Percentiles rank a stretch among this genome's conserved stretches.
These are phyloP conservation scores for Cornus kousa DNA, from an alignment of 148 eudicot genomes.

Conservation along the genomic window DNA sequence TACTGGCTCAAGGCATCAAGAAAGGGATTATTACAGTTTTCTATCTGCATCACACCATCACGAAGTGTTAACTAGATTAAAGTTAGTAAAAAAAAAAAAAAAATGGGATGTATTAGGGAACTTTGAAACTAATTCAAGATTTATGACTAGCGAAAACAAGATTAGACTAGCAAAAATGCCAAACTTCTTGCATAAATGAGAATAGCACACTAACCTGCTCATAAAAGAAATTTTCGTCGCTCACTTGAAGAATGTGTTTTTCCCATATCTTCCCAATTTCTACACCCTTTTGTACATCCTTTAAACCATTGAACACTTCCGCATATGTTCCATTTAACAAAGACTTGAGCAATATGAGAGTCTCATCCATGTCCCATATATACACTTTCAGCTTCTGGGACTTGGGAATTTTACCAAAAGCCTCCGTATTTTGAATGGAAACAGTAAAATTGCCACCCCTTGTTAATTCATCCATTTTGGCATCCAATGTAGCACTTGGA, in stretches of 20 bases:
- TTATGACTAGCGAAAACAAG: background rate
- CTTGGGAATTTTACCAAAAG: slow-evolving; percentile 12
- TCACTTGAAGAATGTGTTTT: slow-evolving; percentile 68
- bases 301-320: slow-evolving; percentile 58
- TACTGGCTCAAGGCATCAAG: slow-evolving; percentile 53
- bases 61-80: slow-evolving; percentile 11
- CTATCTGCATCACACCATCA: slow-evolving; percentile 53
- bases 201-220: slow-evolving; percentile 54
- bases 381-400: slow-evolving; percentile 60
- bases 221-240: slow-evolving; percentile 82
- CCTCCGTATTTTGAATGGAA: slow-evolving; percentile 9
- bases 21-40: slow-evolving; percentile 67
- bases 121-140: background rate
- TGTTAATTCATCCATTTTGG: slow-evolving; percentile 27
- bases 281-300: slow-evolving; percentile 72
- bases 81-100: background rate
- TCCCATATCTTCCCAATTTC: slow-evolving; percentile 90
- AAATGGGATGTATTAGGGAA: background rate
- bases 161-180: background rate
- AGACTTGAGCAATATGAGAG: slow-evolving; percentile 89
- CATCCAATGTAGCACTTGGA: background rate
- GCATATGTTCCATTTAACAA: slow-evolving; percentile 76
- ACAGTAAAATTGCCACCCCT: slow-evolving; percentile 12
- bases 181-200: background rate
- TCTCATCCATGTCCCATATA: slow-evolving; percentile 99